Percentiles rank a stretch among this genome's conserved stretches.
Conservation (phyloP, 306 rosid species). For the Sicyos baderoa region DNA sequence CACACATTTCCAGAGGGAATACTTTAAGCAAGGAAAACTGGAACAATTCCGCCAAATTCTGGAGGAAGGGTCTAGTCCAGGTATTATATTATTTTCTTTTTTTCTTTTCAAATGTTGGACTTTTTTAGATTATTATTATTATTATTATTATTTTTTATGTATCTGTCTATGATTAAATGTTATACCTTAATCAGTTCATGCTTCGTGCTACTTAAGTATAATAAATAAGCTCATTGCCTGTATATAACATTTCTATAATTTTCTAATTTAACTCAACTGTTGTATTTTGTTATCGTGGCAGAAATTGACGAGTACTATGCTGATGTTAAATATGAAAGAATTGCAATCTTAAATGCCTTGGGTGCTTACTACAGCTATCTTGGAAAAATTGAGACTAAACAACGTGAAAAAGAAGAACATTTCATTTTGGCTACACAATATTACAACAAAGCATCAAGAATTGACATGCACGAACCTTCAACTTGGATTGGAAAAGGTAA, state of each 20-base stretch:
- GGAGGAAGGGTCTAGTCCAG: constrained; percentile 96
- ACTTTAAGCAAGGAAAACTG: constrained; percentile 87
- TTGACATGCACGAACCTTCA: constrained; percentile 93
- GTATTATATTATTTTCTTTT: too few relatives aligned
- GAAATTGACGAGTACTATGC: constrained; percentile 97
- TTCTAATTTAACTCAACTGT: not conserved
- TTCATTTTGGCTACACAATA: constrained; percentile 93
- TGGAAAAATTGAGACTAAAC: constrained; percentile 94
- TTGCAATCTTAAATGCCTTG: constrained; percentile 88
- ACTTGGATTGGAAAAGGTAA: constrained; percentile 99
- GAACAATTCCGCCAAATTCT: constrained; percentile 90
- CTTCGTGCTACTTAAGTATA: constrained; percentile 39
- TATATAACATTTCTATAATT: constrained; percentile 41
- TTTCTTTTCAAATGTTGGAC: constrained; percentile 15
- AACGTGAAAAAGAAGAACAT: constrained; percentile 95
- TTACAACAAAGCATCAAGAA: constrained; percentile 92
- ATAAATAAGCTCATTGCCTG: constrained; percentile 17
- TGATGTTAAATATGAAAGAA: constrained; percentile 94
- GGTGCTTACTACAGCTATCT: constrained; percentile 96
- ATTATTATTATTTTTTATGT: not conserved
- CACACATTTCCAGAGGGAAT: constrained; percentile 62
- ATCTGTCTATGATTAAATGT: not conserved
- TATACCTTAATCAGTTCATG: not conserved
- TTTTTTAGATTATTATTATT: not conserved
- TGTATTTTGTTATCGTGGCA: constrained; percentile 27